Base-by-base conservation (phyloP, 2,329 filamentous ascomycete genomes). In the Trichoderma sp. region DNA sequence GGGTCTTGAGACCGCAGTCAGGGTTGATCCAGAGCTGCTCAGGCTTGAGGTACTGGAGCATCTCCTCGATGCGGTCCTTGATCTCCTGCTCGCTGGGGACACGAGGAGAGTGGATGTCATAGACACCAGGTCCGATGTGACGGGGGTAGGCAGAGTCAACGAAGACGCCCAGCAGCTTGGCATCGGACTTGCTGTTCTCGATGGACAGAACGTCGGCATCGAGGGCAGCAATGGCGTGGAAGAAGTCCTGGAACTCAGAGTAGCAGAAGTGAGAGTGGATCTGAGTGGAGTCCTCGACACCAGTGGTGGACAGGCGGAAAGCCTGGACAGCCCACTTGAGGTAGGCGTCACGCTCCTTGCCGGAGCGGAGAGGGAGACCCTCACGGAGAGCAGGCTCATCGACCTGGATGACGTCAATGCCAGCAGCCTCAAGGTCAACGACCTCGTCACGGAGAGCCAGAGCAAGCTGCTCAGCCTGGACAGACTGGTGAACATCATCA, bases 261-360 rank as follows among this genome's bases (percentile, higher is more conserved):
- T 99, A 99, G 84, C 96, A 99, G 92, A 99, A 99, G 88, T 99
- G 96, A 73, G 94, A 97, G 91, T 99, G 96, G 83, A 99, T 97
- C 89, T 99, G 96, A 75, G 96, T 99, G 70, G 91, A 92, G 83
- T 99, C 93, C 84, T 94, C 85, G 71, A 99, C 95, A 81, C 94
- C 96, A 71, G 94, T 90, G 77, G 94, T 96, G 74, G 95, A 90
- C 75, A 99, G 93, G 82, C 93, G 94, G 94, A 99, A 99, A 77
- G 94, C 94, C 85, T 97, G 91, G 78, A 99, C 96, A 71, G 96
- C 96, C 96, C 96, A 99, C 77, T 91, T 86, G 75, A 99, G 90
- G 89, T 99, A 99, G 79, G 93, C 93, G 81, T 97, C 93, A 81
- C 96, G 95, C 88, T 97, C 96, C 83, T 91, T 90, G 79, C 96